Conservation (phyloP, 2,329 filamentous ascomycete genomes). For the Colletotrichum shisoi region DNA sequence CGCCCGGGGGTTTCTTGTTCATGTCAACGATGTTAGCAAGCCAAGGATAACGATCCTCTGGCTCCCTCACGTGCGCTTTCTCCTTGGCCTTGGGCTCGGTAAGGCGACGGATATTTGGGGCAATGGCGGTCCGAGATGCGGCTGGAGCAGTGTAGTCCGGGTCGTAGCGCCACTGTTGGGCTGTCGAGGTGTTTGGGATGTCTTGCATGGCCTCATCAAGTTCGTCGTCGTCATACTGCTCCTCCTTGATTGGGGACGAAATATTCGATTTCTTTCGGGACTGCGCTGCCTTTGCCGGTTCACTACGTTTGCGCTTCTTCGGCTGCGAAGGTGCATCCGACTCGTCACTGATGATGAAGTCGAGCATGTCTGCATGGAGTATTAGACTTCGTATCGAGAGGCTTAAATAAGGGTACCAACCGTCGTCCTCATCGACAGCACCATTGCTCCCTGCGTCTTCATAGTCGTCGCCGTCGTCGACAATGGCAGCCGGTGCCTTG, state of each 20-base stretch:
- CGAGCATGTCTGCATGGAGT: conserved; percentile 69
- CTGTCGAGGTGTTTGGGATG: conserved; percentile 71
- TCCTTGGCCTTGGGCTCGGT: conserved; percentile 54
- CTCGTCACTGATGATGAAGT: conserved; percentile 88
- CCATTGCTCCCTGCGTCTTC: conserved; percentile 72
- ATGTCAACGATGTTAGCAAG: conserved; percentile 85
- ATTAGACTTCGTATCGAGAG: conserved; percentile 28
- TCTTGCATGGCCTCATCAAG: conserved; percentile 66
- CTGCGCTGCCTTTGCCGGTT: conserved; percentile 54
- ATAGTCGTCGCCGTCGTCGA: conserved; percentile 74
- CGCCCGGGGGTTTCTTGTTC: conserved; percentile 76
- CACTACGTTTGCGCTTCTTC: conserved; percentile 78
- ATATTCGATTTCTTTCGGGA: conserved; percentile 70
- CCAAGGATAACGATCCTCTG: conserved; percentile 89
- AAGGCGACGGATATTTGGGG: conserved; percentile 39
- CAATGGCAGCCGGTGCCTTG: conserved; percentile 65
- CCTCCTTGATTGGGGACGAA: conserved; percentile 55
- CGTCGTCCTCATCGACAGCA: conserved; percentile 68
- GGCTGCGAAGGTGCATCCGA: conserved; percentile 72
- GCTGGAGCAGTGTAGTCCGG: conserved; percentile 55
- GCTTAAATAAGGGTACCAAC: conserved; percentile 54
- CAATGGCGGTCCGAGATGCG: conserved; percentile 21
- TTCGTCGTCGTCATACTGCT: conserved; percentile 56
- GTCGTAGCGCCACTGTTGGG: conserved; percentile 79
- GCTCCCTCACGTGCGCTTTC: conserved; percentile 82